Evolutionary conservation across 345 rosid species (phyloP), one percentile per base, ranked within the genome.

Genomic region (Acer saccharum): DNA sequence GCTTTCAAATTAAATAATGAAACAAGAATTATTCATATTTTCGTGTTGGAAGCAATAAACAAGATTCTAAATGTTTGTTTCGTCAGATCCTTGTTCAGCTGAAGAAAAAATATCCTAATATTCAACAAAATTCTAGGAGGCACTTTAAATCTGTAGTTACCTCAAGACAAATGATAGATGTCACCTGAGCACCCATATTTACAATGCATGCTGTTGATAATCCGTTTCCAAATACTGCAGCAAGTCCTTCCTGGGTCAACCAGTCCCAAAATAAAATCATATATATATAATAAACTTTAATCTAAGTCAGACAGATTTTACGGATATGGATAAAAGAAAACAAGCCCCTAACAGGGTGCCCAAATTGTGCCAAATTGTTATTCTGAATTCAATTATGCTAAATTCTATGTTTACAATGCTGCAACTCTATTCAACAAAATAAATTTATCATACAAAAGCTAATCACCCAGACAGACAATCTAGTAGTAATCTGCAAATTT

Each of bases 221-320:
- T 55, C 98, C 98, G 65, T 94, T 96, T 75, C 99, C 98, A 87
- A 96, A 96, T 76, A 87, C 90, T 67, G 98, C 94, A 71, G 99
- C 91, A 74, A 96, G 87, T 66, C 97, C 97, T 92, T 92, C 98
- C 97, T 92, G 88, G 52, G 65, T 60, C 17, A 54, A 72, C 65
- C 48, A 75, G 46, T 60, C 13, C 62, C 69, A 70, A 10, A 77
- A 74, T 57, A 68, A 71, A 50, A 69, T 46, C 60, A 74, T 46
- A 17, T 9, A 74, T 25, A 64, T 18, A 44, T 13, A 63, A 46
- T 63, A 74, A 46, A 63, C 23, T 25, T 25, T 46, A 7, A 17
- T 13, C 46, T 8, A 21, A 20, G 23, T 61, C 62, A 39, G n/a
- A 21, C 18, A 39, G 7, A 44, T 43, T 21, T 63, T 71, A 71